These are phyloP conservation scores for Coemansia sp. DNA, from an alignment of 192 early-diverging fungal genomes.

Conservation along the genomic window DNA sequence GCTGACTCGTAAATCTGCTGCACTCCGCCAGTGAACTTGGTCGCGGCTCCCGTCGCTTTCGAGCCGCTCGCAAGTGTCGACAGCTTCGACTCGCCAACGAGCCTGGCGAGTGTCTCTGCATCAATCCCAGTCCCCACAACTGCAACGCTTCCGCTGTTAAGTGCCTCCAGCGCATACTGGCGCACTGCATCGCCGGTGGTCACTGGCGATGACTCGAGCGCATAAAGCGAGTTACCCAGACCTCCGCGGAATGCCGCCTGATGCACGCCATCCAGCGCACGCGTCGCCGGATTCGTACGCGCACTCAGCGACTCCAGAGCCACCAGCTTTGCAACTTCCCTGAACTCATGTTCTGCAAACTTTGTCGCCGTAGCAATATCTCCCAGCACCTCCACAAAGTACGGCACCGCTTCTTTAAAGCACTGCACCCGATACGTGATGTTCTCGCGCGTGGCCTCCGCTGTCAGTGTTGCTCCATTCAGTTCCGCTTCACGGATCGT, in stretches of 20 bases:
- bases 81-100: slow-evolving; percentile 62
- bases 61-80: slow-evolving; percentile 24
- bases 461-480: slow-evolving; percentile 78
- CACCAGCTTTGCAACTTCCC: slow-evolving; percentile 63
- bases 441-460: slow-evolving; percentile 80
- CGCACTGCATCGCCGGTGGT: slow-evolving; percentile 66
- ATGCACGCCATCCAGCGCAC: slow-evolving; percentile 79
- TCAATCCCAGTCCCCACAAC: slow-evolving; percentile 84
- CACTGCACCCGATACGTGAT: slow-evolving; percentile 86
- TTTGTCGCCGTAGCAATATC: slow-evolving; percentile 76
- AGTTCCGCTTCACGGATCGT: slow-evolving; percentile 89
- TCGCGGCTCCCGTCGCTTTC: slow-evolving; percentile 21
- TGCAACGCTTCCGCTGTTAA: slow-evolving; percentile 73
- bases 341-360: slow-evolving; percentile 85
- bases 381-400: slow-evolving; percentile 82
- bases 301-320: slow-evolving; percentile 66
- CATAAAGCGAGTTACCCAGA: slow-evolving; percentile 93
- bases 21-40: slow-evolving; percentile 82
- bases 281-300: slow-evolving; percentile 60
- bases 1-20: slow-evolving; percentile 68
- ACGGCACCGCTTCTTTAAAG: slow-evolving; percentile 80
- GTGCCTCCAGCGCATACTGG: slow-evolving; percentile 68
- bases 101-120: slow-evolving; percentile 64
- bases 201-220: slow-evolving; percentile 62
- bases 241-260: slow-evolving; percentile 89